Evolutionary conservation across 2,329 filamentous ascomycete genomes (phyloP), one percentile per base, ranked within the genome.

Genomic region (Sarocladium strictum): DNA sequence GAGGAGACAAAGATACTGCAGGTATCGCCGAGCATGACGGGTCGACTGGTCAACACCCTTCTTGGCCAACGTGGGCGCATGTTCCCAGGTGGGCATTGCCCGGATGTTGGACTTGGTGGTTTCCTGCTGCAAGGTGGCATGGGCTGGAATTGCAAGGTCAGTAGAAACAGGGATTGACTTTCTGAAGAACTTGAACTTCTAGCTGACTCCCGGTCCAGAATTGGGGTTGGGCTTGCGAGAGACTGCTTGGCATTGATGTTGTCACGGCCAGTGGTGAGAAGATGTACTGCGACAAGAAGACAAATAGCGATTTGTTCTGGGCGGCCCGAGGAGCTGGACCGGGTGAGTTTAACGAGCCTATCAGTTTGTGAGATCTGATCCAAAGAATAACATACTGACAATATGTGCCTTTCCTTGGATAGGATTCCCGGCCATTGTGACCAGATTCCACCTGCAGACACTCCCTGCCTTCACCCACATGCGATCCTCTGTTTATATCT

Each of bases 121-220:
- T 81, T 81, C 57, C 61, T 81, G 21, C 62, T 83, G 14, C 78
- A 81, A 58, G 79, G 79, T 0, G 79, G 79, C 1, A 80, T 81
- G 76, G 79, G 79, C 0, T 83, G 79, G 79, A 80, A 80, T 59
- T 79, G 75, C 59, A 75, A 72, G 62, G 75, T 76, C 56, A 54
- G 69, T 62, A 12, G 17, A 21, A 4, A 43, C 5, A 38, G 15
- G 5, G 7, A 7, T 5, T 38, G 7, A 15, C 9, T 15, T n/a
- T 38, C 12, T 38, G 35, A 9, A 38, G 6, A 9, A 43, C 24
- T 12, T 7, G 12, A 7, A 19, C 35, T 19, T 24, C n/a, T 7
- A 55, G 24, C n/a, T 27, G 50, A n/a, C 17, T 14, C n/a, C 14
- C 3, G 33, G 17, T 23, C 11, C 53, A 77, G 75, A 77, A 76